Conservation (phyloP, 108 stramenopile genomes). For the Pseudonitzschia multiseries region DNA sequence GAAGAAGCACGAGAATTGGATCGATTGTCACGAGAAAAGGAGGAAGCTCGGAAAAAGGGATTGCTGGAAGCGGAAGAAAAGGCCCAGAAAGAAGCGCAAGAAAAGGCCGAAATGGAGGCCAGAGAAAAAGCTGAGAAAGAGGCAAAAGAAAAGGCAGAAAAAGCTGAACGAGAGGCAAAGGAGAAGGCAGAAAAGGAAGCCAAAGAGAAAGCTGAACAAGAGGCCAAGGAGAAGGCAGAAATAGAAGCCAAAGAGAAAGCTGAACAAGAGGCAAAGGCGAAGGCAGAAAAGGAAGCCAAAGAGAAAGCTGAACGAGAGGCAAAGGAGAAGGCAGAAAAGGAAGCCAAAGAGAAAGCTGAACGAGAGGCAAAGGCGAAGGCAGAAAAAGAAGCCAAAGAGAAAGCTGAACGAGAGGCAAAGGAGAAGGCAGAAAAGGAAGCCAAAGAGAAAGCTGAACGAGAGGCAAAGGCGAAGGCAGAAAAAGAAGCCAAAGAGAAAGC, state of each 20-base stretch:
- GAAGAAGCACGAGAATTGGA: not conserved
- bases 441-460: not conserved
- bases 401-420: not conserved
- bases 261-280: no score
- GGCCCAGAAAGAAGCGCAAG: conserved; percentile 7
- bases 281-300: not conserved
- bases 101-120: not conserved
- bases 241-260: not conserved
- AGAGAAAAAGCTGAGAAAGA: conserved; percentile 2
- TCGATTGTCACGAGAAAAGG: not conserved
- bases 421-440: not conserved
- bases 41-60: not conserved
- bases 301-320: not conserved
- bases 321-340: conserved; percentile 6
- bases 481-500: not conserved
- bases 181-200: not conserved
- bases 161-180: not conserved
- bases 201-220: not conserved
- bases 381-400: conserved; percentile 21
- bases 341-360: not conserved
- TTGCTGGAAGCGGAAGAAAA: not conserved
- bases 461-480: conserved; percentile 3
- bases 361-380: conserved; percentile 16
- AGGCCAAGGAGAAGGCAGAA: not conserved
- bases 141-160: not conserved